phyloP scores from a whole-genome alignment of 2,329 filamentous ascomycete genomes.

The Alternaria atra region DNA sequence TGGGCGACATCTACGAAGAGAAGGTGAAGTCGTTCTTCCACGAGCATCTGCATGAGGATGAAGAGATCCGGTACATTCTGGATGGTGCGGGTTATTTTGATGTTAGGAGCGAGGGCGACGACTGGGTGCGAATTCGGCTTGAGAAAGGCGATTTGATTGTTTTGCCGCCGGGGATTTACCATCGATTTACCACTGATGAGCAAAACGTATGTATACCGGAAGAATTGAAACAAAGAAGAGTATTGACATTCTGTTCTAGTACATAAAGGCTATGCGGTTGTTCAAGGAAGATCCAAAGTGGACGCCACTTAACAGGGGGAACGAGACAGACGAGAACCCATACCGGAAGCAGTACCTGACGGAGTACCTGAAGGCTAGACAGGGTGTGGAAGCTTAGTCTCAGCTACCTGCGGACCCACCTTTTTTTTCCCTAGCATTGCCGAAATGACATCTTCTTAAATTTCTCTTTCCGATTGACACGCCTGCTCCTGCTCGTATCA shows the following conservation, averaged over 20 bases:
- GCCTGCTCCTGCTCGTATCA: too few species aligned
- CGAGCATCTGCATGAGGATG: constrained; percentile 97
- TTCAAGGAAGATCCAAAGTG: constrained; percentile 99
- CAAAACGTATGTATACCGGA: constrained; percentile 72
- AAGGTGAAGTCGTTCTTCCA: constrained; percentile 95
- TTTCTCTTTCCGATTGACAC: neutral
- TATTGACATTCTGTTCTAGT: constrained; percentile 63
- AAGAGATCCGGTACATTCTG: constrained; percentile 95
- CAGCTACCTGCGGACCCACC: neutral
- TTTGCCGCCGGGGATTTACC: constrained; percentile 93
- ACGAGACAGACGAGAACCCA: constrained; percentile 79
- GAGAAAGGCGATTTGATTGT: constrained; percentile 92
- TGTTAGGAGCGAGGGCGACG: constrained; percentile 80
- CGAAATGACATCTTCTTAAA: neutral
- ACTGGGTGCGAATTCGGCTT: constrained; percentile 87
- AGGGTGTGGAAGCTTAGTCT: constrained; percentile 25
- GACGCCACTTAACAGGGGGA: constrained; percentile 86
- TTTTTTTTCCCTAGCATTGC: neutral
- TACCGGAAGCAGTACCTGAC: constrained; percentile 79
- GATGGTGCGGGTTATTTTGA: constrained; percentile 93
- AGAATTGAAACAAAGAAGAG: neutral
- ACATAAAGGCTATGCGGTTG: constrained; percentile 92
- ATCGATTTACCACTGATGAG: constrained; percentile 94
- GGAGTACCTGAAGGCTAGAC: constrained; percentile 69
- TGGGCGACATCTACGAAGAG: constrained; percentile 88